Evolutionary conservation across 345 rosid genomes (phyloP).

Genomic region (Gossypium longicalyx): DNA sequence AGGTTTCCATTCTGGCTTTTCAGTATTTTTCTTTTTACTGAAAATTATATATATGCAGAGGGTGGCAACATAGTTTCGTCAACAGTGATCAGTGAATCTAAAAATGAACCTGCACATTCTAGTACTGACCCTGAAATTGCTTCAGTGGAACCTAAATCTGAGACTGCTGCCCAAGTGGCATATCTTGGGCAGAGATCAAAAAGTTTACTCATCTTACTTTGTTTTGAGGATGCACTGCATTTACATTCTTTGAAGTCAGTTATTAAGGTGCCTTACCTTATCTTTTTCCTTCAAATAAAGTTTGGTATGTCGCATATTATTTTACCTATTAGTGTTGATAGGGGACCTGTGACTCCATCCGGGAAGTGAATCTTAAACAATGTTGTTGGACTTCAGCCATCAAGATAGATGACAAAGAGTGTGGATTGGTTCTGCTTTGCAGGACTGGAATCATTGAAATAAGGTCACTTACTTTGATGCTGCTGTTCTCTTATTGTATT

Average conservation of each 20-base stretch:
- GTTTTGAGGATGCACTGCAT: conserved; percentile 57
- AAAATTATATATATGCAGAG: conserved; percentile 44
- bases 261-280: conserved; percentile 50
- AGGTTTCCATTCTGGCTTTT: conserved; percentile 14
- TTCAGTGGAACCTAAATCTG: conserved; percentile 29
- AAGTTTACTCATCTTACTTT: conserved; percentile 43
- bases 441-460: conserved; percentile 71
- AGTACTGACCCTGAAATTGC: conserved; percentile 28
- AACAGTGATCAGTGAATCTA: conserved; percentile 31
- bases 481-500: neutral
- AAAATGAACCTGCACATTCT: conserved; percentile 28
- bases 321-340: conserved; percentile 34
- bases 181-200: conserved; percentile 29
- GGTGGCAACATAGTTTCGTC: conserved; percentile 29
- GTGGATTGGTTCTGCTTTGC: conserved; percentile 58
- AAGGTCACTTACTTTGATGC: conserved; percentile 36
- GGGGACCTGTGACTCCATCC: conserved; percentile 45
- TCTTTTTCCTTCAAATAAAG: conserved; percentile 10
- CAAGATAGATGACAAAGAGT: conserved; percentile 42
- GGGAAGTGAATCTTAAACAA: conserved; percentile 49
- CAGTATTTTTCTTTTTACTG: conserved; percentile 13
- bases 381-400: conserved; percentile 77
- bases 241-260: conserved; percentile 49
- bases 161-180: conserved; percentile 30
- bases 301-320: conserved; percentile 13